Evolutionary conservation across 2,329 filamentous ascomycete genomes (phyloP).

Genomic region (Magnaporthiopsis rhizophila): DNA sequence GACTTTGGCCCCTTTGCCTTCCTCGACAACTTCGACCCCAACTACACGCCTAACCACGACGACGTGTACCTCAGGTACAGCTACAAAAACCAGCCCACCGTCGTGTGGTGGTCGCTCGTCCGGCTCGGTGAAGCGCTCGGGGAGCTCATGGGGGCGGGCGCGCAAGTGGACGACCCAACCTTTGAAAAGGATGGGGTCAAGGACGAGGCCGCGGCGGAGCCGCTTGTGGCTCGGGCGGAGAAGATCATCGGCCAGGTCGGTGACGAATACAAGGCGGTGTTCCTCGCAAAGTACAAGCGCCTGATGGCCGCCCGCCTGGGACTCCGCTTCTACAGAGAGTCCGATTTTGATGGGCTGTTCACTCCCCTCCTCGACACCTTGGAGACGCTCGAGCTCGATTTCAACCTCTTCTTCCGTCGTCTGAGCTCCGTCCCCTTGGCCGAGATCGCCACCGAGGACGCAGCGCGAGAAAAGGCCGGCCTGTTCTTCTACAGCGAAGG

Average conservation of each 20-base stretch:
- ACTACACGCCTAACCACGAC: conserved; percentile 95
- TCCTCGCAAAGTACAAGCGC: conserved; percentile 80
- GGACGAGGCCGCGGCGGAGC: conserved; percentile 58
- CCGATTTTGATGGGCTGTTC: conserved; percentile 74
- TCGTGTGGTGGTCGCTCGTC: conserved; percentile 98
- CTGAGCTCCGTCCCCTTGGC: conserved; percentile 56
- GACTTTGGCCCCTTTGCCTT: conserved; percentile 98
- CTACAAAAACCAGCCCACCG: conserved; percentile 88
- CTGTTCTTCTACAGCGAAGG: conserved; percentile 77
- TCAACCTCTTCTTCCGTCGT: conserved; percentile 86
- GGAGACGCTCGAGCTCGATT: conserved; percentile 78
- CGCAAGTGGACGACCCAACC: conserved; percentile 58
- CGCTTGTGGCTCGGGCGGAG: conserved; percentile 74
- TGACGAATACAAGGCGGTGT: conserved; percentile 83
- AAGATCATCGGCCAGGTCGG: conserved; percentile 70
- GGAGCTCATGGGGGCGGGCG: conserved; percentile 75
- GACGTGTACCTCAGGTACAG: conserved; percentile 80
- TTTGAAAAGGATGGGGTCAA: conserved; percentile 67
- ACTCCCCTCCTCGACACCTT: conserved; percentile 76
- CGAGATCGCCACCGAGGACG: conserved; percentile 57
- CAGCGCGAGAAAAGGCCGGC: conserved; percentile 55
- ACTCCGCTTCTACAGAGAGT: conserved; percentile 57
- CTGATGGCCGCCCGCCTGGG: conserved; percentile 77
- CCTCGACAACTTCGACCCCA: conserved; percentile 91
- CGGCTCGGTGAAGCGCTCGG: conserved; percentile 82